Evolutionary conservation across 2,329 filamentous ascomycete species (phyloP).

Genomic region (Chaetomium sp.): DNA sequence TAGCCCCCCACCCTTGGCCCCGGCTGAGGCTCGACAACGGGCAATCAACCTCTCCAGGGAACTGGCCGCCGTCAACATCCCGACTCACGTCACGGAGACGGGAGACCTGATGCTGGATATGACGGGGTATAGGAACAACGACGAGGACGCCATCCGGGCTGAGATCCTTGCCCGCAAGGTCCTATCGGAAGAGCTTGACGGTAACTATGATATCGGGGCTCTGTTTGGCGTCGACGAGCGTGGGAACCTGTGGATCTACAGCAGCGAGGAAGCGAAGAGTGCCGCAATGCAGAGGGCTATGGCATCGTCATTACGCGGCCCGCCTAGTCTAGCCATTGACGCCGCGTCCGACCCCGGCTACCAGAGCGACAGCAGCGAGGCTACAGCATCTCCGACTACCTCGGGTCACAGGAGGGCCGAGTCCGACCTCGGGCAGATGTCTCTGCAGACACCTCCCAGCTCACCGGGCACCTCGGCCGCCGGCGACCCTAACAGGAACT

Average conservation of each 20-base stretch:
- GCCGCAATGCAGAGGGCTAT: slow-evolving; percentile 72
- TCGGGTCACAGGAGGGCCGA: slow-evolving; percentile 64
- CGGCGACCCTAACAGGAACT: slow-evolving; percentile 78
- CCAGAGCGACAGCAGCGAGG: slow-evolving; percentile 81
- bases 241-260: slow-evolving; percentile 99
- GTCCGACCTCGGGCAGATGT: slow-evolving; percentile 61
- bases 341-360: slow-evolving; percentile 92
- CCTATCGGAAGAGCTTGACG: slow-evolving; percentile 87
- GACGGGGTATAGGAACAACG: slow-evolving; percentile 93
- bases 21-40: slow-evolving; percentile 76
- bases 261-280: slow-evolving; percentile 93
- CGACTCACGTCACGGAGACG: slow-evolving; percentile 85
- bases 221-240: slow-evolving; percentile 94
- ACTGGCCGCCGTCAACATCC: slow-evolving; percentile 87
- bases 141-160: slow-evolving; percentile 87
- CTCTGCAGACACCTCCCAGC: slow-evolving; percentile 66
- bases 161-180: slow-evolving; percentile 94
- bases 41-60: slow-evolving; percentile 85
- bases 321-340: slow-evolving; percentile 66
- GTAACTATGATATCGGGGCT: slow-evolving; percentile 93
- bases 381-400: slow-evolving; percentile 50
- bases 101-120: slow-evolving; percentile 98
- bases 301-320: slow-evolving; percentile 51
- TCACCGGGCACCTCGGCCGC: slow-evolving; percentile 67
- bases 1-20: slow-evolving; percentile 75